Evolutionary conservation across 495 filamentous ascomycete species (phyloP).

Genomic region (Massariosphaeria phaeospora): DNA sequence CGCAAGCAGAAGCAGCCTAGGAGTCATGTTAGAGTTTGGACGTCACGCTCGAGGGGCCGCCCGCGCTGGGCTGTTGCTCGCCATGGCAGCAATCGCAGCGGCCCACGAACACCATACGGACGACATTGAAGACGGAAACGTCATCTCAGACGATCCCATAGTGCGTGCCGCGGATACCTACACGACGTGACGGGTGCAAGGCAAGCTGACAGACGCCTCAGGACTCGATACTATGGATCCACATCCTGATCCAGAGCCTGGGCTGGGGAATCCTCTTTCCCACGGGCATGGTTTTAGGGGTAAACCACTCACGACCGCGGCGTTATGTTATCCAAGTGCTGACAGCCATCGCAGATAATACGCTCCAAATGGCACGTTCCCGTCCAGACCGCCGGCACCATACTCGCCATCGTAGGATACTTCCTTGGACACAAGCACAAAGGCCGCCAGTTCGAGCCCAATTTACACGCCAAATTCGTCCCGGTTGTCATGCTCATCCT

Average conservation of each 20-base stretch:
- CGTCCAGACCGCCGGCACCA: slow-evolving; percentile 67
- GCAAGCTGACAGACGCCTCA: slow-evolving; percentile 37
- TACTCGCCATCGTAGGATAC: slow-evolving; percentile 75
- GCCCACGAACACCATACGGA: slow-evolving; percentile 74
- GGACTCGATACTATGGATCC: slow-evolving; percentile 85
- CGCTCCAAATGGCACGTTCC: slow-evolving; percentile 94
- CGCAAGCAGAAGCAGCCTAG: slow-evolving; percentile 5
- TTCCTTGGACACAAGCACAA: slow-evolving; percentile 87
- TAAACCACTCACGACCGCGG: slow-evolving; percentile 43
- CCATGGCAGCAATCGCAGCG: slow-evolving; percentile 22
- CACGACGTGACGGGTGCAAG: neutral
- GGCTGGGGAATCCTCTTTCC: slow-evolving; percentile 91
- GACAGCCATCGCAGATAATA: slow-evolving; percentile 56
- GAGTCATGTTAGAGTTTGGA: slow-evolving; percentile 2
- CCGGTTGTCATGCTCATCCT: slow-evolving; percentile 74
- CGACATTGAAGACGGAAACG: slow-evolving; percentile 68
- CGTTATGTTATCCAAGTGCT: neutral
- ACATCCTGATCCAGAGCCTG: slow-evolving; percentile 83
- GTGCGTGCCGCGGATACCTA: slow-evolving; percentile 48
- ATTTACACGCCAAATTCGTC: slow-evolving; percentile 79
- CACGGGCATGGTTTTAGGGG: slow-evolving; percentile 89
- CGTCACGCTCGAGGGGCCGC: slow-evolving; percentile 3
- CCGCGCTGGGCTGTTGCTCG: slow-evolving; percentile 18
- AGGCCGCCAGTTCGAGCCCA: slow-evolving; percentile 79
- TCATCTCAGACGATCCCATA: slow-evolving; percentile 77